Evolutionary conservation across 768 basidiomycete species (phyloP).

Genomic region (Calocybe cyanea): DNA sequence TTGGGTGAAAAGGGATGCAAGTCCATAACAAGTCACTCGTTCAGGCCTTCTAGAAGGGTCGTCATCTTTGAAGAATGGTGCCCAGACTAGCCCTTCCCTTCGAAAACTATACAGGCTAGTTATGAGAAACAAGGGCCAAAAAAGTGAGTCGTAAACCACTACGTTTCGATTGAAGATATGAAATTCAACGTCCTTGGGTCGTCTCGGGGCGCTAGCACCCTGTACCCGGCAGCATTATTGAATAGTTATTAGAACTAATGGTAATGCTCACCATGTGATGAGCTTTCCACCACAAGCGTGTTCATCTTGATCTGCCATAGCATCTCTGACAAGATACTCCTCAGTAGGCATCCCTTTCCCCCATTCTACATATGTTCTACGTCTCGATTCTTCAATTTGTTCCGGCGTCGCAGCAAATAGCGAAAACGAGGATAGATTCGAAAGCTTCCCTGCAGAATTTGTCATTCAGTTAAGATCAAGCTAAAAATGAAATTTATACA

Average conservation of each 20-base stretch:
- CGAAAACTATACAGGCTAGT: slow-evolving; percentile 18
- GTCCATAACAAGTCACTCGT: slow-evolving; percentile 41
- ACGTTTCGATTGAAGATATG: slow-evolving; percentile 64
- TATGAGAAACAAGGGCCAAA: not conserved
- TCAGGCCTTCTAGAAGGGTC: slow-evolving; percentile 12
- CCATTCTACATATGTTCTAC: slow-evolving; percentile 39
- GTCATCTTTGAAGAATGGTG: too few relatives aligned
- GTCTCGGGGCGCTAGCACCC: slow-evolving; percentile 55
- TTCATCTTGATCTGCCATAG: slow-evolving; percentile 34
- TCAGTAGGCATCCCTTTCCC: slow-evolving; percentile 37
- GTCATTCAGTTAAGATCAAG: too few relatives aligned
- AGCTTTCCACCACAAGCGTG: slow-evolving; percentile 42
- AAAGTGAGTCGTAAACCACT: too few relatives aligned
- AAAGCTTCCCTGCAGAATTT: too few relatives aligned
- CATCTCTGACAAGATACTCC: slow-evolving; percentile 42
- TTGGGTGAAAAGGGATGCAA: slow-evolving; percentile 59
- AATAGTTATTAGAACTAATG: too few relatives aligned
- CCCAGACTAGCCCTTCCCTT: slow-evolving; percentile 29
- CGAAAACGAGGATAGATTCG: slow-evolving; percentile 33
- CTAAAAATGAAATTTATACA: too few relatives aligned
- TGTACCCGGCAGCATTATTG: slow-evolving; percentile 18
- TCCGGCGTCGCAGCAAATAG: slow-evolving; percentile 45
- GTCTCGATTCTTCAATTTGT: slow-evolving; percentile 40
- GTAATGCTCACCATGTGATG: slow-evolving; percentile 43
- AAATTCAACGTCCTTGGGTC: slow-evolving; percentile 51